Base-by-base conservation (phyloP, 2,329 filamentous ascomycete genomes). In the Paecilomyces formosus region DNA sequence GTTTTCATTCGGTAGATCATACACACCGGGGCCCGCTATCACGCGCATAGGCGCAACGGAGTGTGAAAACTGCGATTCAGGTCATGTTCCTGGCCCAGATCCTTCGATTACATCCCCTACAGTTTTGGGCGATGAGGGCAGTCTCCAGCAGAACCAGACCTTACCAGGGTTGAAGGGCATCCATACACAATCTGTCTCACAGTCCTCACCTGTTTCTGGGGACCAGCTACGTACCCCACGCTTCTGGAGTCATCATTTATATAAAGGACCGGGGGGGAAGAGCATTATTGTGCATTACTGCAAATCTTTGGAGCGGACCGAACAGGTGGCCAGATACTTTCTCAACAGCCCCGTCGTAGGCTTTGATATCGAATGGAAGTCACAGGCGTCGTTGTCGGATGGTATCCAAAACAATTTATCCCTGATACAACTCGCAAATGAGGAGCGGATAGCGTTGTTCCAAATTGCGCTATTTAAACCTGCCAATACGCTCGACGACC, bases 361-460 rank as follows among this genome's bases (percentile, higher is more conserved):
- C 0, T 91, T 97, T 61, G 92, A 97, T 67, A 81, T 97, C 61
- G 93, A 97, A 76, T 97, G 93, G 92, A 80, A 85, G 56, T 63
- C 78, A 1, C 76, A 81, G 5, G 79, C 84, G 0, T 76, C 69
- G 5, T 78, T 70, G 21, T 65, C 63, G 7, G 70, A 79, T 2
- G 78, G 80, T 2, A 74, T 86, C 3, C 87, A 88, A 63, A 78
- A 82, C 55, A 90, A 92, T 61, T 83, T 95, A 6, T 92, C 89
- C 0, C 74, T 97, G 39, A 87, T 97, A 51, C 93, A 97, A 72
- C 72, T 97, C 22, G 90, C 92, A 0, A 89, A 85, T 60, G 83
- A 89, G 51, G 84, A 87, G 61, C 87, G 85, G 13, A 87, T 97
- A 54, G 90, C 82, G 0, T 81, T 97, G 0, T 92, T 96, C 64